Percentiles rank a stretch among this genome's conserved stretches.
Evolutionary conservation across 78 protist genomes (phyloP).

Genomic region (Tieghemostelium lacteum): DNA sequence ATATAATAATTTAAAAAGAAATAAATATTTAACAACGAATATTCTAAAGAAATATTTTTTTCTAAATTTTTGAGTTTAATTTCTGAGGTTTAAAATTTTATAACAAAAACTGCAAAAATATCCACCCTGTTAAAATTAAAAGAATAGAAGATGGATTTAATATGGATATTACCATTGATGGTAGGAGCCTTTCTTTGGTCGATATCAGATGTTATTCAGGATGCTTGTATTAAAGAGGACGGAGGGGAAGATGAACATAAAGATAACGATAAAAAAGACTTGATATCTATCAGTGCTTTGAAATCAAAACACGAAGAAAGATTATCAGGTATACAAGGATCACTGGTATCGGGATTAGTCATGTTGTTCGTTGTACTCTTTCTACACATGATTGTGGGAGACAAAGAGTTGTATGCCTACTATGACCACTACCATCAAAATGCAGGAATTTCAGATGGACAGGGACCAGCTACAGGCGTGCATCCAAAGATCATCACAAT

Average conservation of each 20-base stretch:
- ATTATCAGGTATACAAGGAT: conserved; percentile 47
- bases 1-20: no score
- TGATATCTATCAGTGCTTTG: not conserved
- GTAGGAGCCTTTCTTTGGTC: conserved; percentile 66
- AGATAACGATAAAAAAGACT: not conserved
- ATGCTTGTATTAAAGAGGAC: conserved; percentile 46
- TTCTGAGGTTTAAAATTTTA: no score
- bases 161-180: conserved; percentile 66
- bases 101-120: no score
- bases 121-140: no score
- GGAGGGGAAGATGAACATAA: not conserved
- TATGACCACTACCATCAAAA: not conserved
- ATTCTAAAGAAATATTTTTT: no score
- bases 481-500: not conserved
- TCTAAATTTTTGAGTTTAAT: no score
- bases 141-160: conserved; percentile 50
- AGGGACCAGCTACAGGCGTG: not conserved
- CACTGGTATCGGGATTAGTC: conserved; percentile 37
- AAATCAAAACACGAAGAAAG: not conserved
- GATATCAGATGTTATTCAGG: conserved; percentile 51
- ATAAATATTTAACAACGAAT: no score
- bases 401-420: not conserved
- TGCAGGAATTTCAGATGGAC: not conserved
- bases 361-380: conserved; percentile 23
- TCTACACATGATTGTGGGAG: conserved; percentile 10